Evolutionary conservation across 2,329 filamentous ascomycete genomes (phyloP), one percentile per base, ranked within the genome.

Genomic region (Fusarium subglutinans): DNA sequence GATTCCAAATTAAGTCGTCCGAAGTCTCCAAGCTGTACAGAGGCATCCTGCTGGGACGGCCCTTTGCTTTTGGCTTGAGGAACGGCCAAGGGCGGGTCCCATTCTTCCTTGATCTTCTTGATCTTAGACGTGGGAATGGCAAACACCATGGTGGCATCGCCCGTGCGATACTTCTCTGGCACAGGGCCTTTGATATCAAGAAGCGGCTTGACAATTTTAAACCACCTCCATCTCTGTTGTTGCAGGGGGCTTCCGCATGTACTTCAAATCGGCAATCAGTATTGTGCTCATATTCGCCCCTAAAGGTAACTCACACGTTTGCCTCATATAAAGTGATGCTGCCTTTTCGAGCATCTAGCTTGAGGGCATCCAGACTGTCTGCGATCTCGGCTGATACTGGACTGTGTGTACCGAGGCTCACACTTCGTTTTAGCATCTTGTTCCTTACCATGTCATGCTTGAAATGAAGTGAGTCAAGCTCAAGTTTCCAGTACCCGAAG

Each of bases 151-250:
- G 55, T 67, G 18, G 75, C 59, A 26, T 69, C 28, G 20, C 66
- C 53, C n/a, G 72, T 55, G 26, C 58, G 20, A 44, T 26, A n/a
- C 28, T 69, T 61, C 17, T 50, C 41, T 12, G 66, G 73, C 18
- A 28, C 40, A 26, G 61, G 41, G 11, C 62, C 64, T 17, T 37
- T 35, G 15, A 48, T 61, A 15, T 57, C 40, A 22, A 56, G 28
- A 5, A 79, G 35, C 8, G 76, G 75, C 54, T 76, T 79, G 40
- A 48, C 47, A 41, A 79, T 77, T 30, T 73, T 73, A 65, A 79
- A 70, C 77, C 77, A 79, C 18, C 59, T 56, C 77, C 77, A 79
- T 5, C 37, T 72, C 24, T 66, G 70, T 14, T 44, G 15, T 13
- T 28, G n/a, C 26, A 24, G 38, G 11, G 56, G 68, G 6, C 28